Percentiles rank a stretch among this genome's conserved stretches.
phyloP scores from a whole-genome alignment of 129 eudicot species.

The Solidago caesia region DNA sequence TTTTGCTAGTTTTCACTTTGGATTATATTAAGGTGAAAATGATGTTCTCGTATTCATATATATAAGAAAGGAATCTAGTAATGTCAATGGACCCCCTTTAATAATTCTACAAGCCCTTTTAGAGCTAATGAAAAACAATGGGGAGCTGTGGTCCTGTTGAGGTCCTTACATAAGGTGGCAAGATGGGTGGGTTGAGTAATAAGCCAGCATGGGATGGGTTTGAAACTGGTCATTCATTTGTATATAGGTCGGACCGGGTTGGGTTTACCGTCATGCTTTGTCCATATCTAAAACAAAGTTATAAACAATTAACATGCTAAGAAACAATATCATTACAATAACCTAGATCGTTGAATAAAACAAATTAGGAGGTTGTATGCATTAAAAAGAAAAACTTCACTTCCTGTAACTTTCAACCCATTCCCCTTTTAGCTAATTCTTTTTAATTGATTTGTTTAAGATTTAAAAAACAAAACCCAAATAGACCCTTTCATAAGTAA shows the following conservation, averaged over 20 bases:
- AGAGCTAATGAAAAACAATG: constrained; percentile 7
- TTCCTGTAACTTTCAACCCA: not conserved
- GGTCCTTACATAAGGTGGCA: not conserved
- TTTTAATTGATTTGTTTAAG: not conserved
- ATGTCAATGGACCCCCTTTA: constrained; percentile 24
- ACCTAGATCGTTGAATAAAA: not conserved
- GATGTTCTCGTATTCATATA: not conserved
- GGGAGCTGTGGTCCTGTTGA: constrained; percentile 9
- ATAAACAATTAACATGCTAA: too few relatives aligned
- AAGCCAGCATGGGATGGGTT: not conserved
- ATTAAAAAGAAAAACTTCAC: too few relatives aligned
- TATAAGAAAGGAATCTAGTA: constrained; percentile 13
- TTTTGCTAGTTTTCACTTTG: constrained; percentile 16
- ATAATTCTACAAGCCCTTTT: constrained; percentile 9
- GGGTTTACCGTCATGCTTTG: not conserved
- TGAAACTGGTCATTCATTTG: not conserved
- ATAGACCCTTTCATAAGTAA: not conserved
- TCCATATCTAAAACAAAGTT: too few relatives aligned
- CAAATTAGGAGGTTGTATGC: not conserved
- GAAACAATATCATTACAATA: too few relatives aligned
- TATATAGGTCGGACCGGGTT: not conserved
- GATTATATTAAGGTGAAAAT: constrained; percentile 8
- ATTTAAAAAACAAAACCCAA: not conserved
- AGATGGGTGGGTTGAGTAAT: not conserved
- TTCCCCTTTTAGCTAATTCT: not conserved